phyloP scores from a whole-genome alignment of 208 protist genomes.

The Trypanosoma vivax region DNA sequence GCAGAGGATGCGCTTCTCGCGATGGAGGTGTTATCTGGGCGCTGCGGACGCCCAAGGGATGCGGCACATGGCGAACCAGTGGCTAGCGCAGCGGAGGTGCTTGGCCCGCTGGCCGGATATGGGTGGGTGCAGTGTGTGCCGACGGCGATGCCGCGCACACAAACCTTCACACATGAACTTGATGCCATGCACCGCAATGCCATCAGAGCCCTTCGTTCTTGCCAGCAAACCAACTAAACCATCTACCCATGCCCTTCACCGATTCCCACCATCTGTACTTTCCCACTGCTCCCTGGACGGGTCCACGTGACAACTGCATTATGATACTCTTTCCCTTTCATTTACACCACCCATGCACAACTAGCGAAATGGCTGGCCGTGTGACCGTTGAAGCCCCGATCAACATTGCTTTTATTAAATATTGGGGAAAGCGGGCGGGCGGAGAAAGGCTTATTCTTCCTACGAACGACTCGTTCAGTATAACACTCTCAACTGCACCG shows the following conservation, averaged over 20 bases:
- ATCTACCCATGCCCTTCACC: too few species aligned
- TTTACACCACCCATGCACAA: background rate
- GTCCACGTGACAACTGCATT: too few species aligned
- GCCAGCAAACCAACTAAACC: background rate
- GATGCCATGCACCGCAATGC: slow-evolving; percentile 2
- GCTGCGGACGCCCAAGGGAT: background rate
- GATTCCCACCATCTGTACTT: too few species aligned
- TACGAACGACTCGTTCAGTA: slow-evolving; percentile 96
- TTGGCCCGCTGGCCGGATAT: slow-evolving; percentile 4
- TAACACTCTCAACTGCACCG: slow-evolving; percentile 92
- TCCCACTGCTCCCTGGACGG: too few species aligned
- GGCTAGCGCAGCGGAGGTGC: background rate
- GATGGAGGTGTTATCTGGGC: slow-evolving; percentile 1
- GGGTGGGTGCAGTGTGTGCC: slow-evolving; percentile 11
- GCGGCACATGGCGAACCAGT: background rate
- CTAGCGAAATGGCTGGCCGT: slow-evolving; percentile 1
- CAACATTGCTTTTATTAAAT: slow-evolving; percentile 99
- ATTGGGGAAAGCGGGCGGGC: slow-evolving; percentile 98
- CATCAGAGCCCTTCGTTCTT: background rate
- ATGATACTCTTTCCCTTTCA: too few species aligned
- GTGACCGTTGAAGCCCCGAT: slow-evolving; percentile 94
- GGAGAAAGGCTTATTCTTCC: slow-evolving; percentile 91
- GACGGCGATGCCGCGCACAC: background rate
- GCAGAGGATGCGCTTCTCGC: slow-evolving; percentile 10
- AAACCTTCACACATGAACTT: background rate